Evolutionary conservation across 768 basidiomycete species (phyloP).

Genomic region (Tylopilus plumbeoviolaceoides): DNA sequence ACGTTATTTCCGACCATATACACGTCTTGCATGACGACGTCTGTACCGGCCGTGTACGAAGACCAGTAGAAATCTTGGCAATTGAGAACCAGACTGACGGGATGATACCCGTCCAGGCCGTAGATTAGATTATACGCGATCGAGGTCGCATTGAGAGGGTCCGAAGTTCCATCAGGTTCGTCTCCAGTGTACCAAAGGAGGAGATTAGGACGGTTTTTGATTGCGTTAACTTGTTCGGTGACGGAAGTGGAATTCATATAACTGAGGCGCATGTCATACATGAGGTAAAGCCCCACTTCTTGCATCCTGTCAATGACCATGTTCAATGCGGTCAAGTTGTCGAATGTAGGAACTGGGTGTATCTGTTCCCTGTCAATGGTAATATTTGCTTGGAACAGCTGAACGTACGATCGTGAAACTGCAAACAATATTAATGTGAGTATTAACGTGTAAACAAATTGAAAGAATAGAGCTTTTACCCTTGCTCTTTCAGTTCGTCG

Average conservation of each 20-base stretch:
- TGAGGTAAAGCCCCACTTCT: conserved; percentile 63
- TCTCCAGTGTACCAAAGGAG: conserved; percentile 73
- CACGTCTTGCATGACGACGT: conserved; percentile 68
- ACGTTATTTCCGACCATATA: conserved; percentile 52
- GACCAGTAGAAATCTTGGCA: conserved; percentile 65
- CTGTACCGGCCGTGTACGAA: conserved; percentile 56
- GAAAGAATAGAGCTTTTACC: conserved; percentile 13
- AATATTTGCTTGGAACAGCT: background rate
- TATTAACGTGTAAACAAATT: background rate
- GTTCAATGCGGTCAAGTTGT: conserved; percentile 53
- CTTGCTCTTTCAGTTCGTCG: conserved; percentile 32
- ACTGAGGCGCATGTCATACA: conserved; percentile 79
- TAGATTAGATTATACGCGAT: conserved; percentile 54
- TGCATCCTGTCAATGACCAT: conserved; percentile 67
- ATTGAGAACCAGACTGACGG: conserved; percentile 61
- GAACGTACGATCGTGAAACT: conserved; percentile 32
- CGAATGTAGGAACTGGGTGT: conserved; percentile 67
- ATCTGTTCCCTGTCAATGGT: conserved; percentile 36
- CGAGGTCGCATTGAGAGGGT: conserved; percentile 55
- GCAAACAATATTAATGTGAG: conserved; percentile 4
- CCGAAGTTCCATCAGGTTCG: conserved; percentile 68
- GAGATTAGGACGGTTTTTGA: conserved; percentile 66
- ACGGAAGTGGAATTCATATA: conserved; percentile 65
- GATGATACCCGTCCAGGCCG: conserved; percentile 62
- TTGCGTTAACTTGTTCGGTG: conserved; percentile 60